phyloP scores from a whole-genome alignment of 2,329 filamentous ascomycete genomes.

The Seiridium unicorne region DNA sequence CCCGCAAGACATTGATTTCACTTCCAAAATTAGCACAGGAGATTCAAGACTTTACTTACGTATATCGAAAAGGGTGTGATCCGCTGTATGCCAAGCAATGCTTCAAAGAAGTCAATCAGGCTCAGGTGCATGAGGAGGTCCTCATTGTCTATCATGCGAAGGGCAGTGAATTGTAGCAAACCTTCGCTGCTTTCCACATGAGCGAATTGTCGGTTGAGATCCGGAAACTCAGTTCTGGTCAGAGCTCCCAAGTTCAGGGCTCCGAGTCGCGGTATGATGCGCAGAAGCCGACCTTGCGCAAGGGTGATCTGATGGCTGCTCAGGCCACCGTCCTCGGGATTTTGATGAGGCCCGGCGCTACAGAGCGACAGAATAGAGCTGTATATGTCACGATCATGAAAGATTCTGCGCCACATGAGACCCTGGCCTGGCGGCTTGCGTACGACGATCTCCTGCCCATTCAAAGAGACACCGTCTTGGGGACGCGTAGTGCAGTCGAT shows the following conservation, averaged over 20 bases:
- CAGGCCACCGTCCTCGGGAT: constrained; percentile 18
- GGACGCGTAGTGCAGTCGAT: constrained; percentile 47
- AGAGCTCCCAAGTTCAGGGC: constrained; percentile 43
- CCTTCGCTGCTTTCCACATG: constrained; percentile 29
- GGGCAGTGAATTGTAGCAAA: constrained; percentile 48
- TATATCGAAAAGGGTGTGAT: constrained; percentile 32
- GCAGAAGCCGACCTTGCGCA: constrained; percentile 52
- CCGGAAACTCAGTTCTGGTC: constrained; percentile 33
- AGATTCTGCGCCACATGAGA: constrained; percentile 52
- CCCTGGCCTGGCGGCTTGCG: constrained; percentile 46
- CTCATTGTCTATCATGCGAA: constrained; percentile 48
- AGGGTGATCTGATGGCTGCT: constrained; percentile 41
- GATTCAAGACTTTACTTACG: no score
- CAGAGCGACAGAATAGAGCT: constrained; percentile 40
- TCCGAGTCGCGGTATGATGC: constrained; percentile 49
- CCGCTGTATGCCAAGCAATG: constrained; percentile 46
- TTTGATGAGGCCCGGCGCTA: constrained; percentile 27
- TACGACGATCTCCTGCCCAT: constrained; percentile 34
- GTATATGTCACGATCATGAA: constrained; percentile 44
- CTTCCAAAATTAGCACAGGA: no score
- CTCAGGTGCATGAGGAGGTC: constrained; percentile 50
- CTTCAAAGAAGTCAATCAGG: constrained; percentile 54
- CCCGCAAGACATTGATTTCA: no score
- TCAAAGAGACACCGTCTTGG: constrained; percentile 24
- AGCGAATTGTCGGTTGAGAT: constrained; percentile 26